Base-by-base conservation (phyloP, 1,284 basidiomycete genomes). In the Ceratobasidium sp. region DNA sequence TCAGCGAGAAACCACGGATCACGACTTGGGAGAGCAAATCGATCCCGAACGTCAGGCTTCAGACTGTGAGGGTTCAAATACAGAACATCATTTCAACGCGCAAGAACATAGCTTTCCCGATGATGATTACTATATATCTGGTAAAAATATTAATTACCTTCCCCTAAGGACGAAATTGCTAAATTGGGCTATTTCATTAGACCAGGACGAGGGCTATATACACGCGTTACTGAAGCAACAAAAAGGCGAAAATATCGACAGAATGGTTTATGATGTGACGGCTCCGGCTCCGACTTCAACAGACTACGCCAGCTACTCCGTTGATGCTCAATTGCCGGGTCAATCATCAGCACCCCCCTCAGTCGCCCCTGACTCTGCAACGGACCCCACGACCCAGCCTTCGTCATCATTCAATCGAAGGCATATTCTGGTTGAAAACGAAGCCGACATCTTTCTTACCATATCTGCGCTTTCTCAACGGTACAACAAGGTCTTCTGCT, bases 121-220 rank as follows among this genome's bases (percentile, higher is more conserved):
- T 9, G 44, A 58, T 60, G 40, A 44, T 51, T 71, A 55, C 55
- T 66, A 66, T 49, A 18, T 13, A 13, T 46, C 64, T 13, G 64
- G 64, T 66, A 46, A 44, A 44, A 6, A 46, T n/a, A n/a, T n/a
- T n/a, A n/a, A n/a, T n/a, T n/a, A 13, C 44, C 44, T 7, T 13
- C 13, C 44, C 13, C 7, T 7, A 46, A 13, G 44, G 44, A 46
- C 44, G 44, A 13, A 46, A 13, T 46, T 46, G 44, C 44, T 46
- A 7, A 13, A 46, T 46, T 46, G 44, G 13, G 44, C 13, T 46
- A 13, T 58, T 15, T 26, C 15, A 4, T 6, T 15, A 58, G 56
- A 58, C 26, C n/a, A 58, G 7, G 56, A 58, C 26, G 56, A 58
- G 15, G 56, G 28, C 9, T 58, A 58, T 33, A 26, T 58, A 5